These are phyloP conservation scores for Seiridium cupressi DNA, from an alignment of 2,329 filamentous ascomycete species.

Conservation along the genomic window DNA sequence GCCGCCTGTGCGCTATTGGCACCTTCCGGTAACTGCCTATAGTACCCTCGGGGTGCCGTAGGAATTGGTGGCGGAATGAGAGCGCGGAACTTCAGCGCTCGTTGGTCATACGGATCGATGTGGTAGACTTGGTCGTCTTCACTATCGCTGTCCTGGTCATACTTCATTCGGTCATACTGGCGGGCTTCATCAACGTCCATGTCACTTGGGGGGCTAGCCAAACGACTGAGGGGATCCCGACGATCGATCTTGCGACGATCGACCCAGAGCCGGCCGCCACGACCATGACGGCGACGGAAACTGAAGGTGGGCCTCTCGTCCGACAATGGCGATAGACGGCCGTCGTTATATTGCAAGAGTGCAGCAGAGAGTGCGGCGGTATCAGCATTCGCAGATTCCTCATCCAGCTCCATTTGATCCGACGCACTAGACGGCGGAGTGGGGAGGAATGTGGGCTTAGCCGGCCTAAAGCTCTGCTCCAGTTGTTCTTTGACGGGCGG, in stretches of 20 bases:
- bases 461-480: conserved; percentile 66
- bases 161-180: conserved; percentile 74
- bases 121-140: conserved; percentile 74
- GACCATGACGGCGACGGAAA: conserved; percentile 81
- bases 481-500: conserved; percentile 70
- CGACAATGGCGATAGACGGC: conserved; percentile 20
- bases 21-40: conserved; percentile 35
- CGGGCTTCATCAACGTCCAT: conserved; percentile 18
- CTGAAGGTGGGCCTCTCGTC: conserved; percentile 53
- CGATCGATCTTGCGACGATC: conserved; percentile 59
- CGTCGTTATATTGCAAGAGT: conserved; percentile 29
- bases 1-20: conserved; percentile 19
- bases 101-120: conserved; percentile 68
- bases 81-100: conserved; percentile 60
- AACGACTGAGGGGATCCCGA: conserved; percentile 2
- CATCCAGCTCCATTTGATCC: conserved; percentile 56
- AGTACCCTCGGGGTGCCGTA: conserved; percentile 16
- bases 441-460: conserved; percentile 69
- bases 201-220: conserved; percentile 29
- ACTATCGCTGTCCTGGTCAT: conserved; percentile 78
- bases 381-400: conserved; percentile 18
- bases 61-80: conserved; percentile 48
- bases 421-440: conserved; percentile 60
- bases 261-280: conserved; percentile 82
- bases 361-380: conserved; percentile 37